A percentile compares a stretch with the other conserved stretches of the same genome.
Conservation (phyloP, 805 yeast genomes). For the Candida sithepensis region DNA sequence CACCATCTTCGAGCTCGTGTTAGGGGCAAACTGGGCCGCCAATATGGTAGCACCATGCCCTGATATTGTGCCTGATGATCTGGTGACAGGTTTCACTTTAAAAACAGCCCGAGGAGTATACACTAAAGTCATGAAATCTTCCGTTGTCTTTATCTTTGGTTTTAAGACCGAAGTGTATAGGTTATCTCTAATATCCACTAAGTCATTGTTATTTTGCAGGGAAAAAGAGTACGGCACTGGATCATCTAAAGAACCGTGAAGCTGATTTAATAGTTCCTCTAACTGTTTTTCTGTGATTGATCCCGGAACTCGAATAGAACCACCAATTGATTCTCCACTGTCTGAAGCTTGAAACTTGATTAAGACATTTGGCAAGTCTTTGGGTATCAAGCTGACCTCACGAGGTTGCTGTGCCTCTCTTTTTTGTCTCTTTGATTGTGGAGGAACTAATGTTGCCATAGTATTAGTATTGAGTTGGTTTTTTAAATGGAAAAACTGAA, state of each 20-base stretch:
- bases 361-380: slow-evolving; percentile 80
- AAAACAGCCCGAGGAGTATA: slow-evolving; percentile 95
- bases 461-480: too few species aligned
- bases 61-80: slow-evolving; percentile 87
- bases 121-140: slow-evolving; percentile 85
- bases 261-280: slow-evolving; percentile 80
- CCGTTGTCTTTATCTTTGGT: slow-evolving; percentile 85
- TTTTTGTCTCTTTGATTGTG: slow-evolving; percentile 85
- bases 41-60: slow-evolving; percentile 95
- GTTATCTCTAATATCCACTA: slow-evolving; percentile 74
- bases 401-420: slow-evolving; percentile 78
- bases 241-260: slow-evolving; percentile 68
- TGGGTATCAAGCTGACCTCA: slow-evolving; percentile 70
- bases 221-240: slow-evolving; percentile 90
- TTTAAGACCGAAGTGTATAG: slow-evolving; percentile 76
- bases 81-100: slow-evolving; percentile 85
- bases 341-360: slow-evolving; percentile 91
- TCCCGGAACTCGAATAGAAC: slow-evolving; percentile 88
- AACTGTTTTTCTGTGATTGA: slow-evolving; percentile 79
- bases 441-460: slow-evolving; percentile 94
- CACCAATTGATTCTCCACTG: slow-evolving; percentile 82
- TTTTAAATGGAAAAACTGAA: too few species aligned
- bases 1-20: slow-evolving; percentile 77
- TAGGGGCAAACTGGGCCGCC: slow-evolving; percentile 91
- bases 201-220: slow-evolving; percentile 46